Evolutionary conservation across 2,329 filamentous ascomycete species (phyloP), one percentile per base, ranked within the genome.

Genomic region (Proliferodiscus dingleyae): DNA sequence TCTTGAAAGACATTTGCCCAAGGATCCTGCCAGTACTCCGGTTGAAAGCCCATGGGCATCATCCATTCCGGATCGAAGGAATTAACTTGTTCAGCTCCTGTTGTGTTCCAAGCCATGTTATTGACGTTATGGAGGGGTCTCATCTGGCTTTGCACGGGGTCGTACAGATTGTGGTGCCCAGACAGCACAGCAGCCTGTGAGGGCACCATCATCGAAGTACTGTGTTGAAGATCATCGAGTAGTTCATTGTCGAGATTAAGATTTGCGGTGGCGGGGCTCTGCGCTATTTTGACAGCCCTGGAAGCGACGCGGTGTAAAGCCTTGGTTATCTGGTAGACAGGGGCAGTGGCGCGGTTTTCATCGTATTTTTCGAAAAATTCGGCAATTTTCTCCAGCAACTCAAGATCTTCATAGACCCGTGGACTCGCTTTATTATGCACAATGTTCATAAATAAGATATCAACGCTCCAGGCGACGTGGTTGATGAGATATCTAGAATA

Each of bases 381-480:
- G 15, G 45, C 24, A 9, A 49, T 41, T 21, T 19, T 49, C 26
- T 45, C 37, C 21, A 49, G 32, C 26, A 52, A 10, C 10, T 34
- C 41, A 15, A 52, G 43, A 37, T 50, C 50, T 21, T 47, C 40
- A 5, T 44, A 18, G n/a, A 45, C 41, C 24, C 41, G 38, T 13
- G 45, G 23, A 33, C 42, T 49, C 5, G 37, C 19, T 37, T 52
- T 52, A 23, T 52, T 52, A 16, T 52, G 50, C 5, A 52, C 33
- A 18, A 52, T 52, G 30, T 50, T 50, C 37, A 52, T 47, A 22
- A 52, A 52, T 5, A 52, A 38, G 23, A 52, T 50, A 43, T 52
- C 50, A 10, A 52, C 43, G 34, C 47, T 50, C 50, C 50, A 52
- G 6, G 47, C 43, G 13, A 52, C 37, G 30, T 50, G 47, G n/a